Conservation (phyloP, 176 grass and related monocot genomes). For the Avena insularis region DNA sequence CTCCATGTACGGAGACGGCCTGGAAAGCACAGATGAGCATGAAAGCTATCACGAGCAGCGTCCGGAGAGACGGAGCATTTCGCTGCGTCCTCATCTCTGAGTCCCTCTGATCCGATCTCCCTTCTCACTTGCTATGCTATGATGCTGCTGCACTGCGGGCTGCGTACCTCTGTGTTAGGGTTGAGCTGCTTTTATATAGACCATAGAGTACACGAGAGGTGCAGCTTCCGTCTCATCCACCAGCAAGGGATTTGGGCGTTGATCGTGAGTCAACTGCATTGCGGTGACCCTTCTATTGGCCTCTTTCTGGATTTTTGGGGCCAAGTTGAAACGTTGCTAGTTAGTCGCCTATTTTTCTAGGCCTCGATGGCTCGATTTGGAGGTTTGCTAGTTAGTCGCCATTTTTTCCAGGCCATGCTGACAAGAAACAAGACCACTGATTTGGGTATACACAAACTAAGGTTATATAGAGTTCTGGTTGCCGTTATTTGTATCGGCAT, state of each 20-base stretch:
- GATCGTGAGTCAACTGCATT: background rate
- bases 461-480: no score
- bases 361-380: background rate
- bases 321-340: background rate
- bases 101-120: background rate
- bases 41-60: background rate
- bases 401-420: background rate
- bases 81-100: background rate
- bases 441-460: background rate
- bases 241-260: background rate
- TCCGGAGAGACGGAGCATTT: background rate
- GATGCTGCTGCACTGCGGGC: background rate
- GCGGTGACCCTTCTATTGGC: background rate
- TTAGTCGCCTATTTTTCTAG: background rate
- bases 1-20: background rate
- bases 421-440: background rate
- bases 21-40: background rate
- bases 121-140: background rate
- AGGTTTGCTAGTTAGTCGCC: background rate
- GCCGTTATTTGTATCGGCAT: no score
- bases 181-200: background rate
- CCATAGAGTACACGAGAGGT: background rate
- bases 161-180: background rate
- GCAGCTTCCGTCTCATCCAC: background rate
- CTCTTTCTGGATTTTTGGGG: background rate